phyloP scores from a whole-genome alignment of 371 early-diverging fungal genomes.

The Blastocladiella emersonii region DNA sequence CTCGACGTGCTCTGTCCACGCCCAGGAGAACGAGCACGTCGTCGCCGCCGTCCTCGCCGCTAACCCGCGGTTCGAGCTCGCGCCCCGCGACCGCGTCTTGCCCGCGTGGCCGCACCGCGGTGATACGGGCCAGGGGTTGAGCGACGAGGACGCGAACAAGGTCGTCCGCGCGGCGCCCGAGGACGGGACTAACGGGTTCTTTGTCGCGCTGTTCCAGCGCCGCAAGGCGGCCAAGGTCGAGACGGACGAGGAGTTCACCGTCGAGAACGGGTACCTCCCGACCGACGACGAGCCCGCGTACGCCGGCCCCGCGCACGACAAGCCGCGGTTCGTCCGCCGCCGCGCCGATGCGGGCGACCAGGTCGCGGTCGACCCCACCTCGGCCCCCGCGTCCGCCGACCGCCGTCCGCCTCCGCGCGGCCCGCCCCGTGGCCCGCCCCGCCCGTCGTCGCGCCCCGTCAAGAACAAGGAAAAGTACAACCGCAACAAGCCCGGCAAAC shows the following conservation, averaged over 20 bases:
- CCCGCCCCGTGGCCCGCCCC: too few relatives aligned
- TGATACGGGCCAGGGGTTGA: slow-evolving; percentile 29
- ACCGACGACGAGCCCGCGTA: too few relatives aligned
- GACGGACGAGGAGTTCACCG: background rate
- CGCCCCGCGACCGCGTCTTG: slow-evolving; percentile 37
- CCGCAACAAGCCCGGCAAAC: too few relatives aligned
- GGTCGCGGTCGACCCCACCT: too few relatives aligned
- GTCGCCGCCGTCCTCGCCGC: slow-evolving; percentile 44
- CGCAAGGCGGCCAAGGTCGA: background rate
- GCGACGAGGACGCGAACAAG: slow-evolving; percentile 14
- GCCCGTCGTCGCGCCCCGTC: too few relatives aligned
- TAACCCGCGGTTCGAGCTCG: slow-evolving; percentile 41
- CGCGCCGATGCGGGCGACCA: too few relatives aligned
- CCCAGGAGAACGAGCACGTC: slow-evolving; percentile 93
- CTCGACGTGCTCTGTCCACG: slow-evolving; percentile 90
- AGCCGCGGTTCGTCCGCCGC: too few relatives aligned
- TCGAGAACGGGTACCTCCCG: background rate
- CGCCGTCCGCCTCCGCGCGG: too few relatives aligned
- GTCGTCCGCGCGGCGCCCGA: slow-evolving; percentile 56
- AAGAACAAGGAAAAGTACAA: too few relatives aligned
- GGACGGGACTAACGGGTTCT: slow-evolving; percentile 68
- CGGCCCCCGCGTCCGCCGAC: too few relatives aligned
- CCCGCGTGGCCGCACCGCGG: slow-evolving; percentile 68
- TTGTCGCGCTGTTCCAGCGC: slow-evolving; percentile 65
- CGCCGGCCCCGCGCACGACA: too few relatives aligned